Base-by-base conservation (phyloP, 2,329 filamentous ascomycete genomes). In the Epichloe festucae region DNA sequence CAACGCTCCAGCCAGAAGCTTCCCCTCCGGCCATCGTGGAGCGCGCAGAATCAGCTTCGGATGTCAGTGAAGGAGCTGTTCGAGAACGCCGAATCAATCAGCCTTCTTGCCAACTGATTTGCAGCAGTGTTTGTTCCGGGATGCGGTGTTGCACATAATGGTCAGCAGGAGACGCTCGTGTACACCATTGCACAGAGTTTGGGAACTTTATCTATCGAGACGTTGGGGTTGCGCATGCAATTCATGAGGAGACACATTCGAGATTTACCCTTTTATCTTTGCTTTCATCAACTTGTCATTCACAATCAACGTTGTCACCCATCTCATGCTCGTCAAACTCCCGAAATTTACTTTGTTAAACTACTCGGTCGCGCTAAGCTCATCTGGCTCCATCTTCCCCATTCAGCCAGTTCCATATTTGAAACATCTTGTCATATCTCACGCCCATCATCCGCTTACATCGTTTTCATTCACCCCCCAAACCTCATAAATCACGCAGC, bases 1-100 rank as follows among this genome's bases (percentile, higher is more conserved):
- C 73, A 4, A 88, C 85, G 1, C 62, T 90, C 35, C 85, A 89
- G 65, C 84, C 84, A 0, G 84, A 87, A 62, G 61, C 58, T 4
- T 53, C 52, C 27, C 53, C 48, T 49, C 49, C 36, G 2, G 5
- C 39, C 1, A 3, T 17, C 35, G 52, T 50, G 8, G 44, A 36
- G 4, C 43, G 47, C n/a, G 51, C 43, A 43, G 54, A 49, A 11
- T 51, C 49, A 11, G 54, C 46, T 27, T 54, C 54, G 51, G 57
- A 21, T 36, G 10, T 49, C 46, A 48, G 36, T 14, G 12, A 53
- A 38, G 51, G 56, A 53, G 51, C 53, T 53, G 49, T 60, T 56
- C 56, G 57, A 57, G 54, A 58, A 52, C 55, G 53, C 50, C 49
- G 59, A 51, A 47, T 52, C 50, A n/a, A 65, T 17, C 31, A 50